Evolutionary conservation across 176 grass and related monocot species (phyloP), one percentile per base, ranked within the genome.

Genomic region (Oryza meridionalis): DNA sequence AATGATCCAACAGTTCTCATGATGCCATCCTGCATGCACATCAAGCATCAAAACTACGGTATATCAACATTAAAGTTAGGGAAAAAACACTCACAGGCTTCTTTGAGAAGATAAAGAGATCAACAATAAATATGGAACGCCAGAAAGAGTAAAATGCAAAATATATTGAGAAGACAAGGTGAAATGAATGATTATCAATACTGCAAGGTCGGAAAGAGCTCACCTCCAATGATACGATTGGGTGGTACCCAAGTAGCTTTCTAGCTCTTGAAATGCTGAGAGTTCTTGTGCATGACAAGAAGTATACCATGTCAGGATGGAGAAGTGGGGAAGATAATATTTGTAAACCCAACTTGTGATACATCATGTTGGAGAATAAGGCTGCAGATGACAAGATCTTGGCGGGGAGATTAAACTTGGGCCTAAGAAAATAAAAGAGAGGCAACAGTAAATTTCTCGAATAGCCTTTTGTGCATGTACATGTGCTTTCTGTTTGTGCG

Each of bases 231-330:
- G 93, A 84, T 68, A 98, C 79, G 81, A 84, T 72, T 71, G 96
- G 89, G 67, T 87, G 77, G 66, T 98, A 98, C 32, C 91, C 87
- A 83, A 98, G 85, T 70, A 94, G 69, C 53, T 24, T 90, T 83
- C 85, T 90, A 67, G 93, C 89, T 90, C 78, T 95, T 78, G 91
- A 95, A 86, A 80, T 95, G 82, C 84, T 93, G 72, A 94, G 95
- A 73, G 85, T 98, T 86, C 89, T 92, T 22, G 96, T 89, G 81
- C 86, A 65, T 77, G 96, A 92, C 73, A 98, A 82, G 65, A 70
- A 85, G 47, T 86, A 80, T 71, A 96, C 65, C 65, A 79, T 86
- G 75, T 87, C 80, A 65, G 71, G 88, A 84, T 80, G 72, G 37
- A 92, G 49, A 85, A 89, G 77, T 45, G 78, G 91, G 71, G 69